phyloP scores from a whole-genome alignment of 2,329 filamentous ascomycete species.

The Apiospora arundinis region DNA sequence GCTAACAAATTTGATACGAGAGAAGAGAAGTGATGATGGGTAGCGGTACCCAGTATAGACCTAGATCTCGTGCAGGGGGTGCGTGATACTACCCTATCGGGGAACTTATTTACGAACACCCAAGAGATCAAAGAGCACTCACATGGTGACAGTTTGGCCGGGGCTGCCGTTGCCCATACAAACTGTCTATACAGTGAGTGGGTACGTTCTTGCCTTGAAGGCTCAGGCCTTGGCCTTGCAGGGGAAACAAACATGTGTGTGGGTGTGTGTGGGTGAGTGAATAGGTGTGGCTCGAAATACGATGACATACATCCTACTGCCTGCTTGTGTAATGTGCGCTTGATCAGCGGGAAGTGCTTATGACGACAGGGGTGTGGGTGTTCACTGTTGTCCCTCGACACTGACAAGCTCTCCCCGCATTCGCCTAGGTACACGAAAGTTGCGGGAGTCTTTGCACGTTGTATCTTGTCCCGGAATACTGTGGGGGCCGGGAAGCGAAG shows the following conservation, averaged over 20 bases:
- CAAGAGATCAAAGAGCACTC: background rate
- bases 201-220: background rate
- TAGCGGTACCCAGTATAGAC: background rate
- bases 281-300: background rate
- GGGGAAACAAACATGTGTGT: background rate
- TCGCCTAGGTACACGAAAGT: background rate
- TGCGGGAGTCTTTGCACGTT: background rate
- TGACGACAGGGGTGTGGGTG: background rate
- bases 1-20: background rate
- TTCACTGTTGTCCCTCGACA: background rate
- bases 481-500: slow-evolving; percentile 8
- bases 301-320: background rate
- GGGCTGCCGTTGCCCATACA: background rate
- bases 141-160: background rate
- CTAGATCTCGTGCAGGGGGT: background rate
- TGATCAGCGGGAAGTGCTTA: slow-evolving; percentile 1
- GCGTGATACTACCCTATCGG: background rate
- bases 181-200: background rate
- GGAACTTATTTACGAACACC: background rate
- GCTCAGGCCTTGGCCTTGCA: background rate
- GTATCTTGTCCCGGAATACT: background rate
- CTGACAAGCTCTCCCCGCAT: slow-evolving; percentile 3
- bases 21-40: background rate
- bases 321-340: background rate
- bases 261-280: background rate